These are phyloP conservation scores for Backusella sp. DNA, from an alignment of 192 early-diverging fungal genomes.

Conservation along the genomic window DNA sequence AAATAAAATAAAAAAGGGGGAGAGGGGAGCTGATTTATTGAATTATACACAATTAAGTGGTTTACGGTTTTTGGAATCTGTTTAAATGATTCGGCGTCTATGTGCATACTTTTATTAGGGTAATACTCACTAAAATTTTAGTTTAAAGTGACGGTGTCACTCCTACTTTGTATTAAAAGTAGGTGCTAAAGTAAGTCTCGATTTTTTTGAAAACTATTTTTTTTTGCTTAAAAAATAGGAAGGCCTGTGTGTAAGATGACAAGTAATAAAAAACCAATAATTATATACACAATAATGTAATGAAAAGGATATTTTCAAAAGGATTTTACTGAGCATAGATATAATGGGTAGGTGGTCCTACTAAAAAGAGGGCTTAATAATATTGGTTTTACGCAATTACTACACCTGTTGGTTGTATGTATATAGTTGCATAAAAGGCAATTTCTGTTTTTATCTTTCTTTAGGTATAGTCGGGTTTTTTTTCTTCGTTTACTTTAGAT, in stretches of 20 bases:
- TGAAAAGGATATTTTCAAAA: not conserved
- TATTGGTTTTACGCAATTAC: not conserved
- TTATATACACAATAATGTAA: not conserved
- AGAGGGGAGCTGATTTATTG: not conserved
- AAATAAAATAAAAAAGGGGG: not conserved
- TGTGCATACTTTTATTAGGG: not conserved
- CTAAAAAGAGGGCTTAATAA: not conserved
- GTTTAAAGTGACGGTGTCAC: not conserved
- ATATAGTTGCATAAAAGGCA: not conserved
- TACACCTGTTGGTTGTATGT: not conserved
- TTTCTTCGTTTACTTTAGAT: not conserved
- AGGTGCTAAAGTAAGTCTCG: not conserved
- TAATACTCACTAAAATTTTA: not conserved
- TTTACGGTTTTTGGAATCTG: not conserved
- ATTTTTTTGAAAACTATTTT: not conserved
- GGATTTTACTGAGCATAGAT: not conserved
- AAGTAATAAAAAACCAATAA: not conserved
- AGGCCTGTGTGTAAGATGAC: not conserved
- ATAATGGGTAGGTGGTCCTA: not conserved
- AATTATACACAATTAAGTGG: not conserved
- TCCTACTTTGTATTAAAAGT: not conserved
- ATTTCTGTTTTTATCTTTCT: not conserved
- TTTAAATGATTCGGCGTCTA: not conserved
- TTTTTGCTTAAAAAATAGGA: not conserved
- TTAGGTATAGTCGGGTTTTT: not conserved